Evolutionary conservation across 495 filamentous ascomycete species (phyloP).

Genomic region (Clohesyomyces aquaticus): DNA sequence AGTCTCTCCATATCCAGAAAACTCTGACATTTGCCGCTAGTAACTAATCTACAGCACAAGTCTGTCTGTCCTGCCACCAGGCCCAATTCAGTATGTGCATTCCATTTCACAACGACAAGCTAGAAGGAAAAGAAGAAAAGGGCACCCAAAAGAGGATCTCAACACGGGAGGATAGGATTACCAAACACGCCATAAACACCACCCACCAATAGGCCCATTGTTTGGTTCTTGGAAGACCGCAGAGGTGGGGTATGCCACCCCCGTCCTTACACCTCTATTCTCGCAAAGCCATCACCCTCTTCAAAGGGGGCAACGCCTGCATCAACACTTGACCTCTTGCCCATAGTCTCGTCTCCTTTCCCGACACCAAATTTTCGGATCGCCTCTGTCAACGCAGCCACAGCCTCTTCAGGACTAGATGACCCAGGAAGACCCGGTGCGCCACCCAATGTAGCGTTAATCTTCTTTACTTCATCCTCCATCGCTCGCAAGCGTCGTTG

Average conservation of each 20-base stretch:
- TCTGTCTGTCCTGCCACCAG: neutral
- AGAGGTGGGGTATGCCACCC: neutral
- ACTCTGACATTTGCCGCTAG: neutral
- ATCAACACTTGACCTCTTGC: slow-evolving; percentile 28
- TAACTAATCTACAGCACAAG: slow-evolving; percentile 17
- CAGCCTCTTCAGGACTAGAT: slow-evolving; percentile 32
- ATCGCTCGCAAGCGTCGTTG: slow-evolving; percentile 82
- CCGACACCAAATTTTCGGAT: slow-evolving; percentile 37
- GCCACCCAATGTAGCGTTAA: slow-evolving; percentile 21
- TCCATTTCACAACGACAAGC: neutral
- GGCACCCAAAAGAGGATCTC: neutral
- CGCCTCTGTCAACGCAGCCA: slow-evolving; percentile 28
- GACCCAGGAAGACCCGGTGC: slow-evolving; percentile 21
- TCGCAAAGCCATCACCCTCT: slow-evolving; percentile 30
- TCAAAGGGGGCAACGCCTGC: slow-evolving; percentile 17
- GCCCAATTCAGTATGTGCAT: neutral
- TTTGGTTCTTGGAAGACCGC: neutral
- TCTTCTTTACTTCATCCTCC: slow-evolving; percentile 62
- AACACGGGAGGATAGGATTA: too few species aligned
- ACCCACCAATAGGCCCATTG: neutral
- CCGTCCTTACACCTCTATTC: slow-evolving; percentile 27
- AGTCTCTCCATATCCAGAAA: neutral
- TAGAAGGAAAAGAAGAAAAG: neutral
- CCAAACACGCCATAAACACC: slow-evolving; percentile 16
- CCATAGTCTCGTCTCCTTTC: slow-evolving; percentile 37